Conservation (phyloP, 495 filamentous ascomycete species). For the Lepraria neglecta region DNA sequence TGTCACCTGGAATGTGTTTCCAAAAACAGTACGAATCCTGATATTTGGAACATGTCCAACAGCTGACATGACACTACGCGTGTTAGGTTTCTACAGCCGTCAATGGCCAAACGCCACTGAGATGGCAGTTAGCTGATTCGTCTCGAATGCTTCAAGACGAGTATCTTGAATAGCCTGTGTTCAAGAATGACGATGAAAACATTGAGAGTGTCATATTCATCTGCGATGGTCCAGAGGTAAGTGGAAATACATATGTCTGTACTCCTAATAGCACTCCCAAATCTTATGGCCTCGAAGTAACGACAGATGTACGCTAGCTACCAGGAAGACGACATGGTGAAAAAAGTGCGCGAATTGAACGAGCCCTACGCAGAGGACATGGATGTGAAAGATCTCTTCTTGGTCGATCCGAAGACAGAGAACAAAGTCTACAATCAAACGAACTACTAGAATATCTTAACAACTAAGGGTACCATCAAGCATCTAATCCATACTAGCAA, state of each 20-base stretch:
- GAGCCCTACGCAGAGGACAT: too few species aligned
- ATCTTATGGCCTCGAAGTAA: too few species aligned
- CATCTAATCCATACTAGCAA: constrained; percentile 23
- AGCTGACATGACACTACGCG: neutral
- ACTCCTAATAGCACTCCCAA: too few species aligned
- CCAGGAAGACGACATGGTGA: too few species aligned
- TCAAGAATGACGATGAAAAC: neutral
- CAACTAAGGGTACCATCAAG: constrained; percentile 12
- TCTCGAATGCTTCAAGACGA: neutral
- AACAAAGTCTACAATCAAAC: too few species aligned
- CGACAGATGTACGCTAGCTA: too few species aligned
- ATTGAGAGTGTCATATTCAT: neutral
- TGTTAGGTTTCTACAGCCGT: neutral
- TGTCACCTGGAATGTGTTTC: neutral
- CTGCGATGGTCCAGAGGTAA: neutral
- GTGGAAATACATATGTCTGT: neutral
- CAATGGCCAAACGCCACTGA: neutral
- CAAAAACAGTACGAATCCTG: neutral
- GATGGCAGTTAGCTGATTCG: neutral
- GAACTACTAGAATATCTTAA: neutral
- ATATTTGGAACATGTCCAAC: neutral
- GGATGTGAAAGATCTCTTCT: neutral
- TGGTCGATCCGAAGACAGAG: neutral
- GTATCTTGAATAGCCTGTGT: neutral
- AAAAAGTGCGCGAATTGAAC: too few species aligned